phyloP scores from a whole-genome alignment of 371 early-diverging fungal genomes.

The Synchytrium microbalum region DNA sequence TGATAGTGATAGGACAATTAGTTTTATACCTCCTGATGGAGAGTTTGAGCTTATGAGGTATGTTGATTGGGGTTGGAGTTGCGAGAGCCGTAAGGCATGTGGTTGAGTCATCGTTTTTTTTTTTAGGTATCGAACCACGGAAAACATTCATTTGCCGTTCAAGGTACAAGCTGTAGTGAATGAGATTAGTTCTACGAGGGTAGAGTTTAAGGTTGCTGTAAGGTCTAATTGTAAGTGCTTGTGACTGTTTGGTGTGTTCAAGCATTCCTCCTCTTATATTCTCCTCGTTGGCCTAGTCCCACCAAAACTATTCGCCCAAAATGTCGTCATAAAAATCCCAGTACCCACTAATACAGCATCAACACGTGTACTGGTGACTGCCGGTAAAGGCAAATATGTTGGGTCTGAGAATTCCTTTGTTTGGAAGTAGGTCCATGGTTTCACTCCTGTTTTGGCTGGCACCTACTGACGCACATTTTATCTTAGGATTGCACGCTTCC shows the following conservation, averaged over 20 bases:
- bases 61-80: not conserved
- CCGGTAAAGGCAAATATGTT: slow-evolving; percentile 81
- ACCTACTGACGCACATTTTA: not conserved
- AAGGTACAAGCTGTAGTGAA: slow-evolving; percentile 75
- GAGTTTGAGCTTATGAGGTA: slow-evolving; percentile 89
- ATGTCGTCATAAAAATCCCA: slow-evolving; percentile 73
- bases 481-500: slow-evolving; percentile 68
- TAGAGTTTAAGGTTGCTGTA: slow-evolving; percentile 72
- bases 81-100: not conserved
- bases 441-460: not conserved
- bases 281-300: too few species aligned
- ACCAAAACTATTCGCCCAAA: slow-evolving; percentile 67
- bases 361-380: slow-evolving; percentile 56
- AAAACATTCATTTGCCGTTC: slow-evolving; percentile 80
- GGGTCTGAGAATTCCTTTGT: slow-evolving; percentile 75
- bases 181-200: slow-evolving; percentile 64
- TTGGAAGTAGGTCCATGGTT: slow-evolving; percentile 73
- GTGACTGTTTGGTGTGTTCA: too few species aligned
- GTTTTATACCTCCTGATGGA: slow-evolving; percentile 88
- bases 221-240: slow-evolving; percentile 71
- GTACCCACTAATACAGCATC: slow-evolving; percentile 75
- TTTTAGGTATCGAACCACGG: slow-evolving; percentile 72
- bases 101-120: not conserved
- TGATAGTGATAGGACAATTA: slow-evolving; percentile 73
- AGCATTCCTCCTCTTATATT: too few species aligned